Conservation (phyloP, 257 asterid species). For the Ballota nigra region DNA sequence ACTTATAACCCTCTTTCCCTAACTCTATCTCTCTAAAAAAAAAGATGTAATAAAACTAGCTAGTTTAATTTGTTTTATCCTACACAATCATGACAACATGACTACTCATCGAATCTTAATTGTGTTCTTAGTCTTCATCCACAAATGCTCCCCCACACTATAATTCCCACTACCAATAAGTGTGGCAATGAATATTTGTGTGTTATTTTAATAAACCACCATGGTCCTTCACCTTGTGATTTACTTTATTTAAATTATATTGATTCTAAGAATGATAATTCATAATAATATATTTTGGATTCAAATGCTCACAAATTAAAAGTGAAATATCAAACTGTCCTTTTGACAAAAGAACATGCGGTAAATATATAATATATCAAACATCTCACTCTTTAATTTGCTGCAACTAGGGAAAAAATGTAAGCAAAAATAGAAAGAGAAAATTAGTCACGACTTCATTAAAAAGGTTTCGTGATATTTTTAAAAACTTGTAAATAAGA, state of each 20-base stretch:
- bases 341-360: too few relatives aligned
- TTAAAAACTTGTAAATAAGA: too few relatives aligned
- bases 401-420: neutral
- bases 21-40: neutral
- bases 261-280: too few relatives aligned
- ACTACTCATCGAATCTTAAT: neutral
- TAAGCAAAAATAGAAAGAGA: neutral
- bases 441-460: neutral
- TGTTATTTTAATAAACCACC: neutral
- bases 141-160: neutral
- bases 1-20: too few relatives aligned
- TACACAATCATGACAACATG: constrained; percentile 12
- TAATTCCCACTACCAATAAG: constrained; percentile 1
- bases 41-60: neutral
- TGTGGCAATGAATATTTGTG: neutral
- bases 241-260: too few relatives aligned
- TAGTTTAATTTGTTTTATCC: neutral
- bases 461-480: too few relatives aligned
- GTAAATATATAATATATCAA: too few relatives aligned
- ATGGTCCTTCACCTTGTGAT: neutral
- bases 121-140: constrained; percentile 28
- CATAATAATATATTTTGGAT: too few relatives aligned
- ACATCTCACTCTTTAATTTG: neutral
- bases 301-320: too few relatives aligned
- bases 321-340: too few relatives aligned